Percentiles rank a stretch among this genome's conserved stretches.
These are phyloP conservation scores for Trichoderma parareesei DNA, from an alignment of 495 filamentous ascomycete species.

Conservation along the genomic window DNA sequence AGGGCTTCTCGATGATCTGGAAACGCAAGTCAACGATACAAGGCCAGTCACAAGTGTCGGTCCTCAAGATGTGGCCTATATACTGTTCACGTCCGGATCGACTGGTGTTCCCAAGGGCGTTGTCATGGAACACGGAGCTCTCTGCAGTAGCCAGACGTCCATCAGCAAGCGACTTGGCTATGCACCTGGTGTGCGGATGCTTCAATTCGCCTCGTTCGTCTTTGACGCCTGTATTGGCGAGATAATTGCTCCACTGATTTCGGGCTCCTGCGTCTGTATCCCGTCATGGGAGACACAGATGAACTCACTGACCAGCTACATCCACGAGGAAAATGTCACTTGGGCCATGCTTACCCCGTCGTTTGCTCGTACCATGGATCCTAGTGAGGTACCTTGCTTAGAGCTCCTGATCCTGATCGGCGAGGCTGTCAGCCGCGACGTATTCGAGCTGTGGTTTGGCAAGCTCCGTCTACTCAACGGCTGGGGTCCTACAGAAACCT, in stretches of 20 bases:
- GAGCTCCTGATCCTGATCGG: constrained; percentile 38
- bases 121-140: constrained; percentile 29
- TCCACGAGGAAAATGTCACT: constrained; percentile 38
- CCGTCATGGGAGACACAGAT: constrained; percentile 35
- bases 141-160: constrained; percentile 19
- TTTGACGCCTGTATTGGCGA: constrained; percentile 62
- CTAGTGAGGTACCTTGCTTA: constrained; percentile 30
- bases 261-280: constrained; percentile 45
- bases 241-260: constrained; percentile 55
- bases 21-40: neutral
- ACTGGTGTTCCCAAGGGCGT: constrained; percentile 28
- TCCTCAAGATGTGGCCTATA: constrained; percentile 24
- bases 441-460: constrained; percentile 16
- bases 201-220: constrained; percentile 64
- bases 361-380: constrained; percentile 36
- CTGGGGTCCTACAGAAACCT: constrained; percentile 25
- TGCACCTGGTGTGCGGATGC: constrained; percentile 34
- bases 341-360: constrained; percentile 42
- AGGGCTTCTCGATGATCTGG: neutral
- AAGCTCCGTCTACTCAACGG: constrained; percentile 26
- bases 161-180: constrained; percentile 31
- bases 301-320: constrained; percentile 28
- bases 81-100: constrained; percentile 17
- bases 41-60: constrained; percentile 19
- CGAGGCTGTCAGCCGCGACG: constrained; percentile 19